Percentiles rank a stretch among this genome's conserved stretches.
Conservation (phyloP, 2,329 filamentous ascomycete species). For the Biscogniauxia mediterranea region DNA sequence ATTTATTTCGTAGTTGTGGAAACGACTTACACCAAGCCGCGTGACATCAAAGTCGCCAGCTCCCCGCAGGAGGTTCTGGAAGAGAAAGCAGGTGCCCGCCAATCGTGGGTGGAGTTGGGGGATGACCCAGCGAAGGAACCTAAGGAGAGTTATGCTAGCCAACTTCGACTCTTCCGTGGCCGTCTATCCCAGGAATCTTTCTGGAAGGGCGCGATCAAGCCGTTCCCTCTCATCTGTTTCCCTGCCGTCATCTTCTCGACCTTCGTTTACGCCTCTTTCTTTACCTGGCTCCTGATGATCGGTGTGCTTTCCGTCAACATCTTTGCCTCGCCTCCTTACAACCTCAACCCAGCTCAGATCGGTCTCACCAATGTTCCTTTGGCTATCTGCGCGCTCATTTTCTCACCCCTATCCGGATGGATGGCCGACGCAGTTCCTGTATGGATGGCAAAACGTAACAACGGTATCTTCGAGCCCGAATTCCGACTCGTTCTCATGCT, state of each 20-base stretch:
- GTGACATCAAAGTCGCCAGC: slow-evolving; percentile 5
- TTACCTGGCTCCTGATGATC: slow-evolving; percentile 26
- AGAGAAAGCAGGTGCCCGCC: slow-evolving; percentile 1
- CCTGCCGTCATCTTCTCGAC: slow-evolving; percentile 27
- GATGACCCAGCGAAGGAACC: slow-evolving; percentile 13
- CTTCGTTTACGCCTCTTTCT: slow-evolving; percentile 26
- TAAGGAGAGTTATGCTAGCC: slow-evolving; percentile 21
- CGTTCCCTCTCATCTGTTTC: slow-evolving; percentile 28
- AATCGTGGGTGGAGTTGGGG: slow-evolving; percentile 12
- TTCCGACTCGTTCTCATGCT: slow-evolving; percentile 26
- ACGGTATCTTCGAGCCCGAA: slow-evolving; percentile 24
- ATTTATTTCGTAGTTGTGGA: slow-evolving; percentile 47
- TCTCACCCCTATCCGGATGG: slow-evolving; percentile 24
- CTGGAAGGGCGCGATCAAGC: slow-evolving; percentile 26
- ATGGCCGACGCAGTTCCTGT: slow-evolving; percentile 25
- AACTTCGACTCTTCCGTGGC: slow-evolving; percentile 28
- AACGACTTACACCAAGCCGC: slow-evolving; percentile 34
- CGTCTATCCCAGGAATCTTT: slow-evolving; percentile 28
- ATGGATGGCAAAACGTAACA: slow-evolving; percentile 25
- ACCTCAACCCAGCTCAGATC: slow-evolving; percentile 22
- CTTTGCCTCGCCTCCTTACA: slow-evolving; percentile 24
- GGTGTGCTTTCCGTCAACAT: slow-evolving; percentile 24
- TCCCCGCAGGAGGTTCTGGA: slow-evolving; percentile 2
- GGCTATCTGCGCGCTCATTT: slow-evolving; percentile 21
- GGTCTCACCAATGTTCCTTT: slow-evolving; percentile 25